These are phyloP conservation scores for Apostasia ramifera DNA, from an alignment of 106 monocot genomes.

Conservation along the genomic window DNA sequence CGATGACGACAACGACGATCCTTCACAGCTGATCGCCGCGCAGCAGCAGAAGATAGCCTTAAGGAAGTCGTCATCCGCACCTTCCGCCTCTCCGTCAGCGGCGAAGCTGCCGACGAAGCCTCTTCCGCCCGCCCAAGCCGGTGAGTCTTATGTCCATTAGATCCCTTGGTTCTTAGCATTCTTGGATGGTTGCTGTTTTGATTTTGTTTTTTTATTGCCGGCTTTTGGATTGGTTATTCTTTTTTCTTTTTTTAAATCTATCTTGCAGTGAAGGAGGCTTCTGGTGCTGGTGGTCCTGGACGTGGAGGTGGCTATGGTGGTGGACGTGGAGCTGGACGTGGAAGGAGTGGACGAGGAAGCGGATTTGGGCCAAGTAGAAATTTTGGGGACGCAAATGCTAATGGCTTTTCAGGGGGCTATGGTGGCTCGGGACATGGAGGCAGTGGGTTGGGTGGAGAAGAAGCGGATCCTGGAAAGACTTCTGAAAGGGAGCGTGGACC, in stretches of 20 bases:
- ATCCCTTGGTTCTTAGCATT: no score
- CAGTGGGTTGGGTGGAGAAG: slow-evolving; percentile 25
- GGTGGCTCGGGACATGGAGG: slow-evolving; percentile 3
- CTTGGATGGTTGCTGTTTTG: background rate
- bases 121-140: slow-evolving; percentile 68
- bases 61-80: slow-evolving; percentile 19
- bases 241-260: background rate
- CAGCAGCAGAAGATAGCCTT: slow-evolving; percentile 34
- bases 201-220: background rate
- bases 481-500: slow-evolving; percentile 38
- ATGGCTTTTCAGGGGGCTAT: slow-evolving; percentile 16
- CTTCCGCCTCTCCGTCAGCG: slow-evolving; percentile 9
- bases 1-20: slow-evolving; percentile 62
- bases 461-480: slow-evolving; percentile 20
- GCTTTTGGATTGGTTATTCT: no score
- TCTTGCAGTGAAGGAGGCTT: slow-evolving; percentile 41
- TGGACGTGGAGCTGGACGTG: slow-evolving; percentile 42
- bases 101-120: slow-evolving; percentile 73
- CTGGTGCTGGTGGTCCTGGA: slow-evolving; percentile 17
- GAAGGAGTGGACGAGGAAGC: slow-evolving; percentile 46
- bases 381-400: slow-evolving; percentile 35
- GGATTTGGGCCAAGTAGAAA: slow-evolving; percentile 26
- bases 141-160: slow-evolving; percentile 16
- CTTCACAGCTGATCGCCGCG: slow-evolving; percentile 37
- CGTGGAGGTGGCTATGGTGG: slow-evolving; percentile 36